These are phyloP conservation scores for Lenzites betulinus DNA, from an alignment of 768 basidiomycete species.

Conservation along the genomic window DNA sequence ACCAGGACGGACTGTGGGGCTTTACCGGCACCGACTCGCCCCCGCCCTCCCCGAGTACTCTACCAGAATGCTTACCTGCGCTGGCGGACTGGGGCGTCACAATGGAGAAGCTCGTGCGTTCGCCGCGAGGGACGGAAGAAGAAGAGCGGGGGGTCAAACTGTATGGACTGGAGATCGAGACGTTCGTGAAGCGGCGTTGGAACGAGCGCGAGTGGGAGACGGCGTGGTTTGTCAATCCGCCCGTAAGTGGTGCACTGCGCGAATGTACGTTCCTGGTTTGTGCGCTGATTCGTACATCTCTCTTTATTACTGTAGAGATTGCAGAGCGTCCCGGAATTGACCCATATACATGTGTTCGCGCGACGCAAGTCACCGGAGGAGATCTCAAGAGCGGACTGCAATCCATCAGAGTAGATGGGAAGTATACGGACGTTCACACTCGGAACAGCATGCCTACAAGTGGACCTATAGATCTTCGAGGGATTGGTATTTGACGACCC, in stretches of 20 bases:
- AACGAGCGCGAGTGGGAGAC: conserved; percentile 79
- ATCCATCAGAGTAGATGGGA: background rate
- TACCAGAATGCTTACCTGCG: conserved; percentile 59
- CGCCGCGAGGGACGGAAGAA: conserved; percentile 49
- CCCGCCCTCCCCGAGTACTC: conserved; percentile 59
- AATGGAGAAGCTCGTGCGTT: conserved; percentile 57
- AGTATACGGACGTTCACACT: background rate
- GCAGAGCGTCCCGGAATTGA: conserved; percentile 79
- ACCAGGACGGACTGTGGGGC: conserved; percentile 80
- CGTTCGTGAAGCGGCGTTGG: conserved; percentile 71
- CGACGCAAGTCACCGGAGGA: conserved; percentile 45
- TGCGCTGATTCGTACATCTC: background rate
- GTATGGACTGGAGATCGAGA: conserved; percentile 60
- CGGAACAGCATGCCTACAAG: background rate
- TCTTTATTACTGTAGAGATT: conserved; percentile 61
- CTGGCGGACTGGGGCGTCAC: conserved; percentile 74
- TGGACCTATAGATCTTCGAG: too few species aligned
- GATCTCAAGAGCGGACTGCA: conserved; percentile 5
- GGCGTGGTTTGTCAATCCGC: conserved; percentile 90
- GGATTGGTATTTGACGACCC: too few species aligned
- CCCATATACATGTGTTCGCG: conserved; percentile 89
- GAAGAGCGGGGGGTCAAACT: conserved; percentile 52
- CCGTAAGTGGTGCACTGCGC: conserved; percentile 47
- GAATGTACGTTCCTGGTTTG: background rate
- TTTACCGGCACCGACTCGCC: conserved; percentile 65